These are phyloP conservation scores for Combretum micranthum DNA, from an alignment of 345 rosid genomes.

Conservation along the genomic window DNA sequence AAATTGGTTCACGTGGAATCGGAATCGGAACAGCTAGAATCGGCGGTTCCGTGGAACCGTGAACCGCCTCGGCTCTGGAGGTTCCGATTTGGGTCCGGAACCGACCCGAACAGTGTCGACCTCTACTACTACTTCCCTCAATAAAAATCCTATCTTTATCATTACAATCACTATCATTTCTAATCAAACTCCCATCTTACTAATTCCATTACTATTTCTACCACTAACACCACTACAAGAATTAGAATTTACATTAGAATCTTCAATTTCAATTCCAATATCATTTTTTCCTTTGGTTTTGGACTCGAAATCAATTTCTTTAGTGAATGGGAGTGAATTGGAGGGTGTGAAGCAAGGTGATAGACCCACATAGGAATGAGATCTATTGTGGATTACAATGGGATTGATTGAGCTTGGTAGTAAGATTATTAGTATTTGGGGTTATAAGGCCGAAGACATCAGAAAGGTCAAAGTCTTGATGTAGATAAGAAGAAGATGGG, in stretches of 20 bases:
- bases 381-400: conserved; percentile 47
- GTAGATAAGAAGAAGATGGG: conserved; percentile 26
- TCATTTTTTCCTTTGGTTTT: conserved; percentile 24
- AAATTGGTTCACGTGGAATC: too few relatives aligned
- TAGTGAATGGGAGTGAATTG: conserved; percentile 34
- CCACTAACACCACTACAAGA: not conserved
- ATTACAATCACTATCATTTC: too few relatives aligned
- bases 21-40: too few relatives aligned
- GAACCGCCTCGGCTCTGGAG: too few relatives aligned
- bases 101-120: too few relatives aligned
- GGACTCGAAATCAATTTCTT: conserved; percentile 29
- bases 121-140: too few relatives aligned
- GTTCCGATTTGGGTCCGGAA: too few relatives aligned
- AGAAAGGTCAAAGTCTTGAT: conserved; percentile 42
- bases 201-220: conserved; percentile 1
- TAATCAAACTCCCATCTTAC: too few relatives aligned
- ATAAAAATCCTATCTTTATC: too few relatives aligned
- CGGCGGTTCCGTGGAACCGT: too few relatives aligned
- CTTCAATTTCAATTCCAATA: conserved; percentile 1
- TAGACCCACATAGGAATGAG: conserved; percentile 73
- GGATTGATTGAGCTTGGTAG: conserved; percentile 36
- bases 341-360: conserved; percentile 57
- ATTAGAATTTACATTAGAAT: not conserved
- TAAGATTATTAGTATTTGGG: conserved; percentile 21
- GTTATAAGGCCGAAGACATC: conserved; percentile 52